These are phyloP conservation scores for Turritis glabra DNA, from an alignment of 345 rosid genomes.

Conservation along the genomic window DNA sequence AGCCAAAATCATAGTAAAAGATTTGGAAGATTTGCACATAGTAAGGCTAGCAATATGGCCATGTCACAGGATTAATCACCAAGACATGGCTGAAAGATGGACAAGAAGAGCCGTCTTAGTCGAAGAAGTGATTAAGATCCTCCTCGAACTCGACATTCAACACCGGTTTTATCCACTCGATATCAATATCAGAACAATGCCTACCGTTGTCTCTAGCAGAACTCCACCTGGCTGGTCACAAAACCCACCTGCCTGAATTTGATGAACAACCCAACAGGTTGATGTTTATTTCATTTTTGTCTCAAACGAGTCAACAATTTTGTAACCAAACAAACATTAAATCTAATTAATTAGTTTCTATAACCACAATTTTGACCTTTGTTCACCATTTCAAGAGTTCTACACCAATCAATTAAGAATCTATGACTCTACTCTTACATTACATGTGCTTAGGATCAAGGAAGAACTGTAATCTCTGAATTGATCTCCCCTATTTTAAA, in stretches of 20 bases:
- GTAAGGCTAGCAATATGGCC: constrained; percentile 69
- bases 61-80: constrained; percentile 63
- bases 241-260: constrained; percentile 24
- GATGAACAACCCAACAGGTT: constrained; percentile 6
- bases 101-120: constrained; percentile 54
- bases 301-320: constrained; percentile 24
- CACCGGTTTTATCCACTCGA: constrained; percentile 66
- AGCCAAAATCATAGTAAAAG: constrained; percentile 55
- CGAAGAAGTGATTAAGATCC: constrained; percentile 68
- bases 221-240: constrained; percentile 48
- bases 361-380: constrained; percentile 25
- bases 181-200: constrained; percentile 59
- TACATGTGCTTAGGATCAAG: constrained; percentile 13
- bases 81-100: constrained; percentile 65
- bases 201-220: constrained; percentile 46
- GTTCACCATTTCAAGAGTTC: background rate
- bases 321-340: constrained; percentile 29
- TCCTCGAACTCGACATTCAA: constrained; percentile 72
- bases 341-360: constrained; percentile 16
- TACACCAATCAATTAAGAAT: background rate
- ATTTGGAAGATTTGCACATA: constrained; percentile 50
- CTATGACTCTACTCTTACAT: background rate
- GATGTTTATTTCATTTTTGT: background rate
- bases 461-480: background rate
- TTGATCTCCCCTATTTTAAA: background rate